Evolutionary conservation across 176 grass and related monocot genomes (phyloP), one percentile per base, ranked within the genome.

Genomic region (Poa pratensis): DNA sequence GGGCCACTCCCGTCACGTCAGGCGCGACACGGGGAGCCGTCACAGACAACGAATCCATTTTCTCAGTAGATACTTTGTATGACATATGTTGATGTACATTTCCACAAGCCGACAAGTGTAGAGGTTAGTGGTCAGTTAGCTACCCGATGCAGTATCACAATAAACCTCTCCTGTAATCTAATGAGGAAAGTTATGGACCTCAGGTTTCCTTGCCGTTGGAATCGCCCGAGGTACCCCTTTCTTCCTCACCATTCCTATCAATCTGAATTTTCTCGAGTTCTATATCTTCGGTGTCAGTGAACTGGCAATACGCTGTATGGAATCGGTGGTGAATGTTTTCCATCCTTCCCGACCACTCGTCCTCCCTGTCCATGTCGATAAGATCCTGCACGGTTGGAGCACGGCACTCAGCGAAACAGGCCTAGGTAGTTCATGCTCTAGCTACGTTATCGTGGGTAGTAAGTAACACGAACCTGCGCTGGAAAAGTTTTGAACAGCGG

Each of bases 281-380:
- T 45, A 84, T 57, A 53, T 90, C 85, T 80, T 75, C 80, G 18
- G 58, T 61, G 18, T 71, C 83, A 40, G 59, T 23, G 84, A 94
- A 94, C 74, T 99, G 93, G 51, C 88, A 81, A 46, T 94, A 99
- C 3, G 88, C 86, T 24, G 81, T 70, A 81, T 86, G 90, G 32
- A 99, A 75, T 20, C 66, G 53, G 10, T 80, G 63, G 35, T 94
- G 88, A 73, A 99, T 96, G 90, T 92, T 83, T 65, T 92, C 71
- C 46, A 98, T 96, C 79, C 90, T 91, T 71, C 91, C 89, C 18
- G 86, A 89, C 9, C 61, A 63, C 54, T 94, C 69, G 7, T 99
- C 91, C 78, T 92, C 88, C 53, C 83, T 88, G 51, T 95, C 96
- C 93, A 92, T 86, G 59, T 94, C 91, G 14, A 98, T 92, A 79